Evolutionary conservation across 2,329 filamentous ascomycete species (phyloP).

Genomic region (Trichoderma citrinoviride): DNA sequence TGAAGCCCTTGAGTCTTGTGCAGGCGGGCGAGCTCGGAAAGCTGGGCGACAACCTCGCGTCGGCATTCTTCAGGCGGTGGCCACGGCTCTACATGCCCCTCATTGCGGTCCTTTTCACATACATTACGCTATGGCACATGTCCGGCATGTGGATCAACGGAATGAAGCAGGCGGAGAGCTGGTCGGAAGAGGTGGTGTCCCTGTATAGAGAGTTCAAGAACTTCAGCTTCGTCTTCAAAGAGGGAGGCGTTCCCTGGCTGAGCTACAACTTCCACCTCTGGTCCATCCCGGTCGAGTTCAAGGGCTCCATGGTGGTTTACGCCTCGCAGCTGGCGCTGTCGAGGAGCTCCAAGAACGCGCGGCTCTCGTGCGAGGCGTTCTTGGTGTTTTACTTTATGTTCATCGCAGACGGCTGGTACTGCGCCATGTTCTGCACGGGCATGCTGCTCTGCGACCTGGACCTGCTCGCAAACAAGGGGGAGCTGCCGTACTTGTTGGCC

Average conservation of each 20-base stretch:
- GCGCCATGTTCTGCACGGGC: slow-evolving; percentile 58
- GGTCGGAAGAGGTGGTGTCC: slow-evolving; percentile 49
- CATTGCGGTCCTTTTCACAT: slow-evolving; percentile 53
- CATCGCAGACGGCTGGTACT: slow-evolving; percentile 62
- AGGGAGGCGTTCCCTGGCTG: slow-evolving; percentile 53
- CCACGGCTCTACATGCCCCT: slow-evolving; percentile 51
- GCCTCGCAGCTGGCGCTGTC: slow-evolving; percentile 56
- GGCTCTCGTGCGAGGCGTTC: slow-evolving; percentile 51
- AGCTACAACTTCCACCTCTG: slow-evolving; percentile 57
- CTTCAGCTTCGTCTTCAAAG: slow-evolving; percentile 64
- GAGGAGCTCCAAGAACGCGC: slow-evolving; percentile 51
- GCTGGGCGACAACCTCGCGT: slow-evolving; percentile 45
- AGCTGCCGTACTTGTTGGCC: slow-evolving; percentile 51
- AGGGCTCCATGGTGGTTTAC: slow-evolving; percentile 63
- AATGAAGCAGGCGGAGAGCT: slow-evolving; percentile 39
- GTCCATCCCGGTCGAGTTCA: slow-evolving; percentile 63
- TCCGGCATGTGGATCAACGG: slow-evolving; percentile 47
- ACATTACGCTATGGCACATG: slow-evolving; percentile 50
- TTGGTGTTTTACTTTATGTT: slow-evolving; percentile 66
- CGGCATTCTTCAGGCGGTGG: slow-evolving; percentile 50
- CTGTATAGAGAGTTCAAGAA: slow-evolving; percentile 61
- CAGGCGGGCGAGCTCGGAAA: slow-evolving; percentile 42
- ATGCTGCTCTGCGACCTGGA: slow-evolving; percentile 64
- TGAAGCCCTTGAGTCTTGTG: slow-evolving; percentile 49
- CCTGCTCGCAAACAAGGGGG: slow-evolving; percentile 47